Conservation (phyloP, 805 yeast genomes). For the Candida krabiensis region DNA sequence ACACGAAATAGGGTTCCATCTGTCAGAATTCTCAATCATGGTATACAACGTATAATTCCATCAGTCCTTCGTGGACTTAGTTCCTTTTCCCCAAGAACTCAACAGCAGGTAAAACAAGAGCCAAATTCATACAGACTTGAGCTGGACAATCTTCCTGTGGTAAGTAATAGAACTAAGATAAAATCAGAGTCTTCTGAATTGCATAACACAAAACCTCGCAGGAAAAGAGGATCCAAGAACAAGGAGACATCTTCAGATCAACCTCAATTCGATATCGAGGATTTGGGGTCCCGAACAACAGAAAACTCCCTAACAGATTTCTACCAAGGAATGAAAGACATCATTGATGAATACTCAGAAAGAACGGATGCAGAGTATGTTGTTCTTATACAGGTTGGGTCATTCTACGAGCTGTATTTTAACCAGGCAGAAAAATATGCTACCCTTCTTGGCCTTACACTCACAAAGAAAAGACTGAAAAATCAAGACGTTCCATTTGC, state of each 20-base stretch:
- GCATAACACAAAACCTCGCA: too few species aligned
- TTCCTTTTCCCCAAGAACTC: too few species aligned
- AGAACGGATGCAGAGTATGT: conserved; percentile 39
- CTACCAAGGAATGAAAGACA: conserved; percentile 31
- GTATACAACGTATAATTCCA: too few species aligned
- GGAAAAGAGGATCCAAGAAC: neutral
- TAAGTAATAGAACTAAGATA: neutral
- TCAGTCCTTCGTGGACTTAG: too few species aligned
- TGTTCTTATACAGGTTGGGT: conserved; percentile 78
- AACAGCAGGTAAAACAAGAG: neutral
- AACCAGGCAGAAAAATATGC: conserved; percentile 82
- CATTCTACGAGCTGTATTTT: conserved; percentile 84
- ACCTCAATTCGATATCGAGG: conserved; percentile 11
- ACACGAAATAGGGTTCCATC: too few species aligned
- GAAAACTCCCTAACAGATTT: conserved; percentile 28
- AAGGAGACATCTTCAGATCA: conserved; percentile 2
- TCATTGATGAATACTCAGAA: conserved; percentile 24
- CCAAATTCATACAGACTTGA: neutral
- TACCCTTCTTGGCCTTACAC: conserved; percentile 65
- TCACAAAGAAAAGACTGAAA: conserved; percentile 55
- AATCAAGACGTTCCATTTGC: conserved; percentile 70
- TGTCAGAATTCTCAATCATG: too few species aligned
- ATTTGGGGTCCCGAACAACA: conserved; percentile 17
- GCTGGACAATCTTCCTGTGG: neutral
- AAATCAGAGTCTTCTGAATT: neutral